Evolutionary conservation across 1,139 yeast genomes (phyloP).

Genomic region (Geotrichum aggregatum): DNA sequence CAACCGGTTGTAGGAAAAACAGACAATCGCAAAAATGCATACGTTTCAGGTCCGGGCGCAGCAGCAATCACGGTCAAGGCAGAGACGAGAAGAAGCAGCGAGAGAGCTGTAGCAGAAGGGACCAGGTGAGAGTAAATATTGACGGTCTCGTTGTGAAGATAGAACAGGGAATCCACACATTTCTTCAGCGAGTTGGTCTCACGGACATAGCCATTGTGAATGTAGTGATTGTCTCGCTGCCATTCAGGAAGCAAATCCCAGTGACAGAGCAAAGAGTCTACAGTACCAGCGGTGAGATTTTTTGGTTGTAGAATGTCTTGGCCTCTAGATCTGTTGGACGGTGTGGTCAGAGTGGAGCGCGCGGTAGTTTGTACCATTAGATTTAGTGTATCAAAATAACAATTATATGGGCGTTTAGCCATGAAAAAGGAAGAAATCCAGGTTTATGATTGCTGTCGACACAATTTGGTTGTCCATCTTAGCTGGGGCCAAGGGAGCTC

Average conservation of each 20-base stretch:
- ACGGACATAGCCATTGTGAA: conserved; percentile 68
- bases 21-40: too few relatives aligned
- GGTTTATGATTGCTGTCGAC: too few relatives aligned
- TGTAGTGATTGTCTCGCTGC: conserved; percentile 84
- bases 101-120: conserved; percentile 42
- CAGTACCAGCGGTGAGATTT: not conserved
- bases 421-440: too few relatives aligned
- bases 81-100: conserved; percentile 1
- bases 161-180: conserved; percentile 56
- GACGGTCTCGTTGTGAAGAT: conserved; percentile 78
- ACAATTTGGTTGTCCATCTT: too few relatives aligned
- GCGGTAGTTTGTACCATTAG: too few relatives aligned
- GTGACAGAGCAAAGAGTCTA: conserved; percentile 17
- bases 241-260: conserved; percentile 65
- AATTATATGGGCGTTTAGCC: too few relatives aligned
- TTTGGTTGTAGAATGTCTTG: not conserved
- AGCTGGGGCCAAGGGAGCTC: too few relatives aligned
- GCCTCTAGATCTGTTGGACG: not conserved
- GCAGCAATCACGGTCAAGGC: not conserved
- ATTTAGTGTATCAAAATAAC: too few relatives aligned
- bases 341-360: not conserved
- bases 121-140: conserved; percentile 77
- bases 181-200: conserved; percentile 54
- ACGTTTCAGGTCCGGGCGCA: conserved; percentile 21
- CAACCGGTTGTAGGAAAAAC: conserved; percentile 45